Conservation (phyloP, 768 basidiomycete species). For the Xerocomellus intermedius region DNA sequence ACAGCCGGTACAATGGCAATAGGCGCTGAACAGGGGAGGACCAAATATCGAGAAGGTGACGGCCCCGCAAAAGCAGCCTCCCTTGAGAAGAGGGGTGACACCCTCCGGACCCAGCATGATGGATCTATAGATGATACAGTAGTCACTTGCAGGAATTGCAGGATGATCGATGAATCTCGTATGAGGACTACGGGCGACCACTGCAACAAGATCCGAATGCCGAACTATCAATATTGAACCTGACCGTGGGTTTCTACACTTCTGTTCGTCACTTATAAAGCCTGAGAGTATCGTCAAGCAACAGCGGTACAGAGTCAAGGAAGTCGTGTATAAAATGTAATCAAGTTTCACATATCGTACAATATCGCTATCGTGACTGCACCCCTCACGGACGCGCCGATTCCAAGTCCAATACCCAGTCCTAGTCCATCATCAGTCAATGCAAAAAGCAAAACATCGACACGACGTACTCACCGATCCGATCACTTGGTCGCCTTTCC, state of each 20-base stretch:
- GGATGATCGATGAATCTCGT: neutral
- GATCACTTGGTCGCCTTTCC: neutral
- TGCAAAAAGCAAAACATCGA: neutral
- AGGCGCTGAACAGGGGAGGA: constrained; percentile 53
- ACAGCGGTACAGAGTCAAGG: neutral
- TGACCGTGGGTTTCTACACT: no score
- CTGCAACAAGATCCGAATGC: no score
- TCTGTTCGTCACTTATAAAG: no score
- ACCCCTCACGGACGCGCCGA: neutral
- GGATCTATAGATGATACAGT: no score
- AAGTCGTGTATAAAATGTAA: neutral
- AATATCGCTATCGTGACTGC: neutral
- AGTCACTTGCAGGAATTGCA: neutral
- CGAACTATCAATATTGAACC: no score
- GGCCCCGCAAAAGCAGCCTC: constrained; percentile 60
- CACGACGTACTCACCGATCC: neutral
- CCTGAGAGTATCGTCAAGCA: neutral
- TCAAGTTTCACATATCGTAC: constrained; percentile 5
- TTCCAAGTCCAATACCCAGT: neutral
- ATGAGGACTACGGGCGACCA: no score
- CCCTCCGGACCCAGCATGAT: constrained; percentile 14
- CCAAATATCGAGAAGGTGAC: constrained; percentile 49
- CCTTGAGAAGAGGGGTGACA: constrained; percentile 33
- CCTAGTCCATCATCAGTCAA: neutral
- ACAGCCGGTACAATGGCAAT: constrained; percentile 71